Conservation (phyloP, 345 rosid species). For the Lepidium africanum region DNA sequence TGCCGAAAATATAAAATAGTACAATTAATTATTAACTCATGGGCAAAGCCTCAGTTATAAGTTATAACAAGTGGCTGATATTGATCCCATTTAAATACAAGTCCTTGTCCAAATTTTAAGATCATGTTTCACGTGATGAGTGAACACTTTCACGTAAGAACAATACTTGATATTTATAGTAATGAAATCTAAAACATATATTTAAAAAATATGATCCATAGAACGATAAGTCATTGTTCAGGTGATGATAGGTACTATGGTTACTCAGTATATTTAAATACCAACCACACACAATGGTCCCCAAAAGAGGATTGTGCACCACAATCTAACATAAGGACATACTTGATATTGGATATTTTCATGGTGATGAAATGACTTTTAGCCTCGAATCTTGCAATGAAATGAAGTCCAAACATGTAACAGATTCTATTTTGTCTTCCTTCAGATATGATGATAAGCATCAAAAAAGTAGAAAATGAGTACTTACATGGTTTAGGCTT, state of each 20-base stretch:
- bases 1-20: no score
- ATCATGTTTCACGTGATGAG: slow-evolving; percentile 24
- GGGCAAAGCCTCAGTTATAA: not conserved
- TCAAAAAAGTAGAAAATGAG: not conserved
- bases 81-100: not conserved
- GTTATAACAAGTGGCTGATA: not conserved
- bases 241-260: slow-evolving; percentile 14
- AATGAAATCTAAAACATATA: slow-evolving; percentile 7
- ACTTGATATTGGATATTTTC: slow-evolving; percentile 9
- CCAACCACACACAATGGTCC: slow-evolving; percentile 25
- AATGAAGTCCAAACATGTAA: not conserved
- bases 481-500: slow-evolving; percentile 9
- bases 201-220: slow-evolving; percentile 1
- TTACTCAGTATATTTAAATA: not conserved
- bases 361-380: not conserved
- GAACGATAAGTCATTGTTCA: not conserved
- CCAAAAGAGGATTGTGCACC: not conserved
- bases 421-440: not conserved
- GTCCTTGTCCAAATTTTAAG: not conserved
- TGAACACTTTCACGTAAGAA: not conserved
- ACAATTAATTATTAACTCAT: not conserved
- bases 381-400: not conserved
- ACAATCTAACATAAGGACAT: not conserved
- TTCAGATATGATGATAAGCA: slow-evolving; percentile 1
- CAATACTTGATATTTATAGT: slow-evolving; percentile 5